Evolutionary conservation across 495 filamentous ascomycete genomes (phyloP).

Genomic region (Halenospora varia): DNA sequence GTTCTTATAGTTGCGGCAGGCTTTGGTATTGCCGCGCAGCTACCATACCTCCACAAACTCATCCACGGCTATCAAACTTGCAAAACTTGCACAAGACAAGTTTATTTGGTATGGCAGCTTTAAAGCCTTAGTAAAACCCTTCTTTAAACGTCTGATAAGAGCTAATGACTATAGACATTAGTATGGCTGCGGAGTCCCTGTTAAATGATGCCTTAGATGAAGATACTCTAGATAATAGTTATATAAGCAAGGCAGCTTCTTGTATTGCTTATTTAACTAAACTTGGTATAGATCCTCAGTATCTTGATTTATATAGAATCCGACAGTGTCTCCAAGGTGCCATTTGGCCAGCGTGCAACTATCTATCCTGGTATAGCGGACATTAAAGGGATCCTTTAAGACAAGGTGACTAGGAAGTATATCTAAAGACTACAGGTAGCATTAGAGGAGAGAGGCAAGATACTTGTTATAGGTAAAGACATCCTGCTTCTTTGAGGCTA

Average conservation of each 20-base stretch:
- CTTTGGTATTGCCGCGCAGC: slow-evolving; percentile 22
- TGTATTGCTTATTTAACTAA: neutral
- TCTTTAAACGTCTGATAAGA: neutral
- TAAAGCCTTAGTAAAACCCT: slow-evolving; percentile 17
- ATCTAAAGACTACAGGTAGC: neutral
- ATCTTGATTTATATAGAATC: neutral
- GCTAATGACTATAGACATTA: neutral
- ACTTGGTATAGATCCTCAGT: too few species aligned
- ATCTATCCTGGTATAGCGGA: too few species aligned
- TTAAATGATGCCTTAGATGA: neutral
- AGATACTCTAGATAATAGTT: neutral
- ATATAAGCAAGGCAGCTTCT: neutral
- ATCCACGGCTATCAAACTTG: slow-evolving; percentile 30
- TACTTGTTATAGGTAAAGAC: slow-evolving; percentile 2
- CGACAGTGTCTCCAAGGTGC: neutral
- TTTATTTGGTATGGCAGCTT: slow-evolving; percentile 31
- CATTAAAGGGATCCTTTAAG: neutral
- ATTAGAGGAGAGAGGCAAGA: neutral
- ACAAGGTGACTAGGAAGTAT: neutral
- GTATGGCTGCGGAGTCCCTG: neutral
- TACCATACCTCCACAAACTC: slow-evolving; percentile 32
- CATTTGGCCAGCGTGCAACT: slow-evolving; percentile 1
- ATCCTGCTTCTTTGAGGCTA: too few species aligned
- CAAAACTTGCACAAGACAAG: slow-evolving; percentile 17
- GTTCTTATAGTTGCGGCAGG: slow-evolving; percentile 30